These are phyloP conservation scores for Meredithiella fracta DNA, from an alignment of 2,329 filamentous ascomycete genomes.

Conservation along the genomic window DNA sequence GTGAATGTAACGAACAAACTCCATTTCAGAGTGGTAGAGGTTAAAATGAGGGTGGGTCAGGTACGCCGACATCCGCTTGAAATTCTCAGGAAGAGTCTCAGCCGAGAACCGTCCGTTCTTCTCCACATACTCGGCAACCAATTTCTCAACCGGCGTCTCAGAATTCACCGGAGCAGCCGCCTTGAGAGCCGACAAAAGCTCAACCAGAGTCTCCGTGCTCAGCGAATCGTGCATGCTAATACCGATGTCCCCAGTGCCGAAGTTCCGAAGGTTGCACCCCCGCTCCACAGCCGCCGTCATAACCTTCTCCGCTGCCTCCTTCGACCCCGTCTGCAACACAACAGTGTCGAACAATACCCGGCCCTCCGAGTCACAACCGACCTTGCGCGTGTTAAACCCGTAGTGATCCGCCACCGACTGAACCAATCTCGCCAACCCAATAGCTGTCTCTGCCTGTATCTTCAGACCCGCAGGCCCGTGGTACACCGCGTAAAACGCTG, in stretches of 20 bases:
- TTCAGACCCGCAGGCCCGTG: constrained; percentile 74
- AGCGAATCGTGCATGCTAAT: constrained; percentile 21
- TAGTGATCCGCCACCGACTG: constrained; percentile 45
- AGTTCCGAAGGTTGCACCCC: constrained; percentile 18
- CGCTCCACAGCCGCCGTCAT: constrained; percentile 6
- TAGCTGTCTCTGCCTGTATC: constrained; percentile 63
- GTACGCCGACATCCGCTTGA: constrained; percentile 58
- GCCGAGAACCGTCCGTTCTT: constrained; percentile 10
- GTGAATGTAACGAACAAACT: constrained; percentile 83
- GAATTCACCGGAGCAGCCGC: constrained; percentile 18
- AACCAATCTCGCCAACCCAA: constrained; percentile 53
- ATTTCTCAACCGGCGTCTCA: constrained; percentile 14
- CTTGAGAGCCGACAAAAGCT: constrained; percentile 26
- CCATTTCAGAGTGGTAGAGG: constrained; percentile 84
- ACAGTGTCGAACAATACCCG: constrained; percentile 66
- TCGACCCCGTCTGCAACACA: constrained; percentile 37
- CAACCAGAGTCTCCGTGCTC: constrained; percentile 26
- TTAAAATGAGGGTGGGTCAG: constrained; percentile 91
- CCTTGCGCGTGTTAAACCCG: constrained; percentile 46
- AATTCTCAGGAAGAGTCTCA: constrained; percentile 33
- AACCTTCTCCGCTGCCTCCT: constrained; percentile 28
- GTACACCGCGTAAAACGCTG: constrained; percentile 83
- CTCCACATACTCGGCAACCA: constrained; percentile 17
- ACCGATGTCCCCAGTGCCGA: constrained; percentile 20
- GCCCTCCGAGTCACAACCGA: constrained; percentile 37